Evolutionary conservation across 2,329 filamentous ascomycete genomes (phyloP).

Genomic region (Fusarium euwallaceae): DNA sequence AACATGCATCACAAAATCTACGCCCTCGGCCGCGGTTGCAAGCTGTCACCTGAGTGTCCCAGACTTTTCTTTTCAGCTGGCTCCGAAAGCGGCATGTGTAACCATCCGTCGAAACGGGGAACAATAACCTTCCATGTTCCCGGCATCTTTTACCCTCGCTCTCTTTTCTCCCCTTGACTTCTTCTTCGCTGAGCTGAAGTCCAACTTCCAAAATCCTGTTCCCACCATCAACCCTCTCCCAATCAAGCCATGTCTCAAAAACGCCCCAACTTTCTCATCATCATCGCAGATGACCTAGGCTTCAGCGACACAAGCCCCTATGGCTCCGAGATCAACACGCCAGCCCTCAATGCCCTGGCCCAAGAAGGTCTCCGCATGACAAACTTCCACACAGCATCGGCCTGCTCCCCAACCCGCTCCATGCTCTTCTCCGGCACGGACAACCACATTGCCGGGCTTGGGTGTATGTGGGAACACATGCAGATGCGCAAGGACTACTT

Average conservation of each 20-base stretch:
- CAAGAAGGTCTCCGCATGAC: slow-evolving; percentile 65
- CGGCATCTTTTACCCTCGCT: background rate
- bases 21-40: too few relatives aligned
- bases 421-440: slow-evolving; percentile 73
- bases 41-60: too few relatives aligned
- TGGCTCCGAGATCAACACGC: slow-evolving; percentile 69
- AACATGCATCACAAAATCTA: too few relatives aligned
- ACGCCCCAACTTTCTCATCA: slow-evolving; percentile 45
- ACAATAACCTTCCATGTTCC: background rate
- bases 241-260: background rate
- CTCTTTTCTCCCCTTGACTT: background rate
- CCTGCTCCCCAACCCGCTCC: slow-evolving; percentile 69
- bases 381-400: slow-evolving; percentile 70
- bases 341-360: slow-evolving; percentile 65
- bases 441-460: slow-evolving; percentile 66
- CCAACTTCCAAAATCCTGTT: background rate
- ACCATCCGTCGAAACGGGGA: background rate
- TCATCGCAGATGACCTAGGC: slow-evolving; percentile 47
- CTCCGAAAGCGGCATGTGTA: too few relatives aligned
- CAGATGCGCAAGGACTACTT: slow-evolving; percentile 23
- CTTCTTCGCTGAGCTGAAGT: background rate
- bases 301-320: slow-evolving; percentile 52
- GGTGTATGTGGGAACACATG: slow-evolving; percentile 62
- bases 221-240: background rate
- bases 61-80: too few relatives aligned